phyloP scores from a whole-genome alignment of 257 asterid species.

The Cruciata laevipes region DNA sequence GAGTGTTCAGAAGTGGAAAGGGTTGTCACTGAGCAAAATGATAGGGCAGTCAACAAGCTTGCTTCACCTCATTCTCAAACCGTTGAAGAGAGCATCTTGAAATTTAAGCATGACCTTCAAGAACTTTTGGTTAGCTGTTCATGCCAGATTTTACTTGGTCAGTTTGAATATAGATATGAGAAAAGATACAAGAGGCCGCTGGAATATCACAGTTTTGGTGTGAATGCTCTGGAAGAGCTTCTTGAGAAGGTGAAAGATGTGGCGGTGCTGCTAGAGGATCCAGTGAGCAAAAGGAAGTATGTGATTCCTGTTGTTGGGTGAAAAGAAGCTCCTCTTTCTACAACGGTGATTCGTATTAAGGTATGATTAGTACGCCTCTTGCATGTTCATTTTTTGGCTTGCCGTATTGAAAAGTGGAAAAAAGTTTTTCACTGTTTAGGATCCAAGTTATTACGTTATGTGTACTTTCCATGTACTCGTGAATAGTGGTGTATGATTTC shows the following conservation, averaged over 20 bases:
- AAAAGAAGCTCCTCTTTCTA: conserved; percentile 15
- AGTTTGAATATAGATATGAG: conserved; percentile 63
- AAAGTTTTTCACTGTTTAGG: not conserved
- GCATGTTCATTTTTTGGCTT: conserved; percentile 3
- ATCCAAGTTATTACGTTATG: not conserved
- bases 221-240: conserved; percentile 60
- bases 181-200: conserved; percentile 75
- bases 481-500: no score
- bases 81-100: conserved; percentile 31
- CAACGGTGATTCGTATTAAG: conserved; percentile 17
- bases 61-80: conserved; percentile 18
- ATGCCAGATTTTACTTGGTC: conserved; percentile 51
- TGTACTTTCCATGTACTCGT: not conserved
- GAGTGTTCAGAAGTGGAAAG: conserved; percentile 66
- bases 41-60: conserved; percentile 19
- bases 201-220: conserved; percentile 61
- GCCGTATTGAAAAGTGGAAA: not conserved
- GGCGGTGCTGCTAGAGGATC: conserved; percentile 68
- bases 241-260: conserved; percentile 69
- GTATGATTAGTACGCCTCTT: conserved; percentile 21
- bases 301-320: conserved; percentile 58
- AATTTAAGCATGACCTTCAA: conserved; percentile 73
- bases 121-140: conserved; percentile 89
- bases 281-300: conserved; percentile 48
- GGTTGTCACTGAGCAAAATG: conserved; percentile 27